Conservation (phyloP, 192 early-diverging fungal species). For the Backusella morwellensis region DNA sequence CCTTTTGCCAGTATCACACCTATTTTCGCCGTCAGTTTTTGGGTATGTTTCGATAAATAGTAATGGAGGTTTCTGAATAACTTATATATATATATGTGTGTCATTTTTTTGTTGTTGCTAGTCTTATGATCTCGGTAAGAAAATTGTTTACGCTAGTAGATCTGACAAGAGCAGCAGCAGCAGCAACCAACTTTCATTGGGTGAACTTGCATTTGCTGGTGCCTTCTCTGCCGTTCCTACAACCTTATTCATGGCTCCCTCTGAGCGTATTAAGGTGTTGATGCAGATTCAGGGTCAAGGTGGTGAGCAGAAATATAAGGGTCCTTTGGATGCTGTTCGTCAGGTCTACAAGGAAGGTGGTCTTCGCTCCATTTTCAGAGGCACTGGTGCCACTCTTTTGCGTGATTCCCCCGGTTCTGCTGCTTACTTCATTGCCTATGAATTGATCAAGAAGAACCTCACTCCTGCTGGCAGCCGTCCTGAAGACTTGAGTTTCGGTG, state of each 20-base stretch:
- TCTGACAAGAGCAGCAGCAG: conserved; percentile 18
- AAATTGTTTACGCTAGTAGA: conserved; percentile 49
- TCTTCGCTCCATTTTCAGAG: conserved; percentile 83
- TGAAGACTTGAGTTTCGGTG: conserved; percentile 70
- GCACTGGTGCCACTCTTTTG: conserved; percentile 89
- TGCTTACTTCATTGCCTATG: conserved; percentile 92
- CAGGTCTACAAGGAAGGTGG: conserved; percentile 87
- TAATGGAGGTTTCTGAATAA: not conserved
- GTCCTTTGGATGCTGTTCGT: conserved; percentile 83
- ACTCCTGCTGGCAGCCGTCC: conserved; percentile 64
- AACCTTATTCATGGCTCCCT: conserved; percentile 90
- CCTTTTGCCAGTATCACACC: conserved; percentile 94
- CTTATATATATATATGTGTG: conserved; percentile 32
- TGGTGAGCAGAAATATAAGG: conserved; percentile 77
- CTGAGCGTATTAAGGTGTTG: conserved; percentile 94
- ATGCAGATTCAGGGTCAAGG: conserved; percentile 76
- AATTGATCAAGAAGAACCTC: conserved; percentile 72
- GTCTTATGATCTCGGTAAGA: conserved; percentile 69
- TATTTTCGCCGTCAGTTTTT: conserved; percentile 94
- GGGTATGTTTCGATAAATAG: conserved; percentile 44
- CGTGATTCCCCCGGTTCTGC: conserved; percentile 95
- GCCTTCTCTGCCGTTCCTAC: conserved; percentile 95
- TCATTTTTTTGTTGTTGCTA: conserved; percentile 7
- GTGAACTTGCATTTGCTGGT: conserved; percentile 86
- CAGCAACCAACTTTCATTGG: conserved; percentile 57